Evolutionary conservation across 176 grass and related monocot species (phyloP).

Genomic region (Oryza brachyantha): DNA sequence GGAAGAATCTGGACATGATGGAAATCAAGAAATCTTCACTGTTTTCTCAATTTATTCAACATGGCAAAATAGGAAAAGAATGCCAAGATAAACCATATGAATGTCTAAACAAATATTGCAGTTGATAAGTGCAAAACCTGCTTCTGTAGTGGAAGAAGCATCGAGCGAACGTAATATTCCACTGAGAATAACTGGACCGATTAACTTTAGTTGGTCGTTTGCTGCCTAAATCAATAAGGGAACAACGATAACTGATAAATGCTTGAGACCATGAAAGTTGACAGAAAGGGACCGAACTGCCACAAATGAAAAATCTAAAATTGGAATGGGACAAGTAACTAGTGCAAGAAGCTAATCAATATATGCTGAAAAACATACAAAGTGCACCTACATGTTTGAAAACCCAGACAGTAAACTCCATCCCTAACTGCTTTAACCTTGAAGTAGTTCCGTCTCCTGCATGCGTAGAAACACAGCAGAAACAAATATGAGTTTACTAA

Average conservation of each 20-base stretch:
- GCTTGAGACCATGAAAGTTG: neutral
- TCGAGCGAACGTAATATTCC: slow-evolving; percentile 92
- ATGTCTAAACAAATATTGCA: slow-evolving; percentile 28
- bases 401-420: slow-evolving; percentile 98
- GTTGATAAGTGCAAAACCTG: slow-evolving; percentile 48
- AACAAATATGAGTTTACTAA: neutral
- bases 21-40: slow-evolving; percentile 19
- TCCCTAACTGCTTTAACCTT: slow-evolving; percentile 89
- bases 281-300: neutral
- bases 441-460: slow-evolving; percentile 80
- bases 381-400: slow-evolving; percentile 87
- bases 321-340: neutral
- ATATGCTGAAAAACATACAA: neutral
- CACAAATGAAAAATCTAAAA: slow-evolving; percentile 5
- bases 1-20: slow-evolving; percentile 49
- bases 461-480: slow-evolving; percentile 33
- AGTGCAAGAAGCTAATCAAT: slow-evolving; percentile 9
- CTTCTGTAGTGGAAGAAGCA: slow-evolving; percentile 67
- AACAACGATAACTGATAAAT: slow-evolving; percentile 10
- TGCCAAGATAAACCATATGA: slow-evolving; percentile 22
- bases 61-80: slow-evolving; percentile 20
- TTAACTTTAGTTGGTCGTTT: slow-evolving; percentile 79
- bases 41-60: slow-evolving; percentile 23
- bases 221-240: slow-evolving; percentile 55
- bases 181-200: slow-evolving; percentile 86